Evolutionary conservation across 306 rosid species (phyloP), one percentile per base, ranked within the genome.

Genomic region (Begonia masoniana): DNA sequence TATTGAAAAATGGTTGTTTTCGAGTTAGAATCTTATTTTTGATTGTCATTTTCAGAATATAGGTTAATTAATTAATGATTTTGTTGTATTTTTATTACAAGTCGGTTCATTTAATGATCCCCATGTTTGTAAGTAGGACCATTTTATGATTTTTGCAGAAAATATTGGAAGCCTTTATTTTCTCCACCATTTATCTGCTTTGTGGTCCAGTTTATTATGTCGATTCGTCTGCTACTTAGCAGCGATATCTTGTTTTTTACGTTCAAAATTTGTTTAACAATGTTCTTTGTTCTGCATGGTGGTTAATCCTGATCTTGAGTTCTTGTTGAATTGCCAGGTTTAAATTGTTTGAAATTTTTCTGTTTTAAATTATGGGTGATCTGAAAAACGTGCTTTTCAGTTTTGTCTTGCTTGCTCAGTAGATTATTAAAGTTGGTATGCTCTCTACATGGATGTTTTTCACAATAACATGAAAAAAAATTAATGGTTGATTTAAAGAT

Each of bases 101-200:
- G 75, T 62, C 82, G 88, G 55, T 77, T 15, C 51, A 69, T 60
- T 82, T 74, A 70, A 67, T 70, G 63, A 64, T 62, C 73, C 46
- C 76, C 79, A 57, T 61, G 68, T 78, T 62, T 72, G 72, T 49
- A 70, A 74, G 49, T 52, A 47, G 64, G 62, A 74, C 60, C 56
- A 60, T 66, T 61, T 59, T 62, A 60, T 58, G 58, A 11, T 54
- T 76, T 76, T 72, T 75, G 81, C 39, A 14, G 63, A 41, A 92
- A 11, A 73, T 45, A 51, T 72, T 56, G 55, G 61, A 61, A 43
- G 76, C 63, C 50, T 59, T 59, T 47, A 58, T 65, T 62, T 71
- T 66, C 55, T 15, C 24, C 49, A 12, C 49, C 49, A 45, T 14
- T n/a, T 16, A 50, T 50, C 53, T 50, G 53, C 53, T 15, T 17